Conservation (phyloP, 768 basidiomycete species). For the Tricholoma bakamatsutake region DNA sequence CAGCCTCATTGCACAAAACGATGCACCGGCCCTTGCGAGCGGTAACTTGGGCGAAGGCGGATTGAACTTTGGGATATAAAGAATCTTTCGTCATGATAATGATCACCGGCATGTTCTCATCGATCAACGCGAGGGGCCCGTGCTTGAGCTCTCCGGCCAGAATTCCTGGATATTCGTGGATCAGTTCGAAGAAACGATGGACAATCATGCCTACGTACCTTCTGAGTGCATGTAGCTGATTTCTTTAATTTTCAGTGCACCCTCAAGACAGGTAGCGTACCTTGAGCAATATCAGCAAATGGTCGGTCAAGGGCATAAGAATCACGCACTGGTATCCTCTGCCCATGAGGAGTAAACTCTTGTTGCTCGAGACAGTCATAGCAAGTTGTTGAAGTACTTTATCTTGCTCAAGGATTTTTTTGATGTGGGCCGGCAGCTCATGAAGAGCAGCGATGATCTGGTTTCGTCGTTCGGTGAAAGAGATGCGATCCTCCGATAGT, state of each 20-base stretch:
- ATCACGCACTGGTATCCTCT: constrained; percentile 85
- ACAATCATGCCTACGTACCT: constrained; percentile 32
- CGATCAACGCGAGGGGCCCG: constrained; percentile 94
- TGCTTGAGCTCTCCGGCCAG: constrained; percentile 99
- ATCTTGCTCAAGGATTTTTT: constrained; percentile 79
- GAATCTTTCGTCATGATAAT: constrained; percentile 99
- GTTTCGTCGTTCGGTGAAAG: constrained; percentile 82
- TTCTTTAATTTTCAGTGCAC: constrained; percentile 99
- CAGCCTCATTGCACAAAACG: constrained; percentile 92
- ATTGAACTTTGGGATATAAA: constrained; percentile 96
- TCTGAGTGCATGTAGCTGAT: constrained; percentile 90
- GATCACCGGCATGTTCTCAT: constrained; percentile 98
- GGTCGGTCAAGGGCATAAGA: constrained; percentile 1
- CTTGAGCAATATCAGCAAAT: constrained; percentile 25
- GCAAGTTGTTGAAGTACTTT: constrained; percentile 74
- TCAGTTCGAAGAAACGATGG: neutral
- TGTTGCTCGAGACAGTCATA: constrained; percentile 70
- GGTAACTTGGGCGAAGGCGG: constrained; percentile 93
- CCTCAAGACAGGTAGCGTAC: constrained; percentile 96
- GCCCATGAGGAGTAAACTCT: constrained; percentile 93
- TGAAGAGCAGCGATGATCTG: constrained; percentile 93
- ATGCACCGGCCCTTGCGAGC: constrained; percentile 95
- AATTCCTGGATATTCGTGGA: constrained; percentile 50
- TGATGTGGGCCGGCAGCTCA: constrained; percentile 85
- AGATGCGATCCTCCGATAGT: constrained; percentile 94